Evolutionary conservation across 2,329 filamentous ascomycete genomes (phyloP).

Genomic region (Fusarium equiseti): DNA sequence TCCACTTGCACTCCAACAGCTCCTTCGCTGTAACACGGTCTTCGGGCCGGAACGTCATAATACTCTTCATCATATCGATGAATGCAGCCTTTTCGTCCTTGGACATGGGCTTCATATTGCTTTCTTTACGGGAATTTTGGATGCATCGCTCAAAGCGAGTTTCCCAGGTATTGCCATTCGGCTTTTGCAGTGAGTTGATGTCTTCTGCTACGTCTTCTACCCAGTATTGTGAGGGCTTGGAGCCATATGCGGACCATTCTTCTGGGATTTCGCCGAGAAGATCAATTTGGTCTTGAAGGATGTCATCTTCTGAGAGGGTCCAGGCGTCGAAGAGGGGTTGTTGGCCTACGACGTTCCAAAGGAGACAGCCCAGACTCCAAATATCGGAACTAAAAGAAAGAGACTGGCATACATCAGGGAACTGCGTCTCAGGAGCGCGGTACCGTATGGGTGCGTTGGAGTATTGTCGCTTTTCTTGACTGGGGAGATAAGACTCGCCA

Average conservation of each 20-base stretch:
- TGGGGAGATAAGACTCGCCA: constrained; percentile 38
- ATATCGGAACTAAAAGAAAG: constrained; percentile 40
- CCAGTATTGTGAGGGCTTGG: constrained; percentile 32
- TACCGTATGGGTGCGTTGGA: constrained; percentile 38
- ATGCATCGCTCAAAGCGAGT: constrained; percentile 34
- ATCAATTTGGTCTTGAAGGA: constrained; percentile 36
- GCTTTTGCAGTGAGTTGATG: not conserved
- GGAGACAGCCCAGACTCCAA: constrained; percentile 41
- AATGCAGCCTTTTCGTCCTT: constrained; percentile 37
- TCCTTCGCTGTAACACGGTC: constrained; percentile 28
- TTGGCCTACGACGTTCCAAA: constrained; percentile 40
- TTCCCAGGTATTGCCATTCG: constrained; percentile 27
- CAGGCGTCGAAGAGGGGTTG: constrained; percentile 41
- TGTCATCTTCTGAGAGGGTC: constrained; percentile 35
- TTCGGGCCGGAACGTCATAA: constrained; percentile 37
- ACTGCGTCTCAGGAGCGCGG: constrained; percentile 39
- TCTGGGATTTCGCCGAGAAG: constrained; percentile 39
- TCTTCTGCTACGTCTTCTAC: constrained; percentile 21
- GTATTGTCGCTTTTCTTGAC: constrained; percentile 30
- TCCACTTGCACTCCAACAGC: constrained; percentile 34
- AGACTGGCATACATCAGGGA: constrained; percentile 34
- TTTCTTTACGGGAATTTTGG: constrained; percentile 36
- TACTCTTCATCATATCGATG: constrained; percentile 39
- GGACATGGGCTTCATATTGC: constrained; percentile 28
- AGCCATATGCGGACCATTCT: constrained; percentile 36